Percentiles rank a stretch among this genome's conserved stretches.
These are phyloP conservation scores for Neoascochyta sp. DNA, from an alignment of 2,329 filamentous ascomycete genomes.

Conservation along the genomic window DNA sequence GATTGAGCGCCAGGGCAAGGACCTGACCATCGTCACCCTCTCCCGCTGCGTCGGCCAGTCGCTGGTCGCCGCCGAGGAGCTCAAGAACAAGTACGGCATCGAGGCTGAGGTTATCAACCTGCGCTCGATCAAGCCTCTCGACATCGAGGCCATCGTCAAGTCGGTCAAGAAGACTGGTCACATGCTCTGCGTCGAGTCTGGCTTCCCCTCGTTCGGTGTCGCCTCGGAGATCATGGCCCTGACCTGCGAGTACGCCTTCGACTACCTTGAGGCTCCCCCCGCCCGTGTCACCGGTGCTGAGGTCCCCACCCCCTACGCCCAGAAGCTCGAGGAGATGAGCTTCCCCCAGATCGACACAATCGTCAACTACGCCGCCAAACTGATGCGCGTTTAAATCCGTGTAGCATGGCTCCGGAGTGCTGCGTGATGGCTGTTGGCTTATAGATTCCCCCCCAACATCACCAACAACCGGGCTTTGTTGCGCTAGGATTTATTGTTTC, in stretches of 20 bases:
- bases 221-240: constrained; percentile 88
- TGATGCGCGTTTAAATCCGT: constrained; percentile 76
- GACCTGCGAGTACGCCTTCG: constrained; percentile 96
- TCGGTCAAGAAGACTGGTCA: constrained; percentile 98
- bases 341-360: constrained; percentile 92
- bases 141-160: constrained; percentile 91
- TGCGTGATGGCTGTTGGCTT: no score
- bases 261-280: constrained; percentile 92
- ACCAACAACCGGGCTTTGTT: no score
- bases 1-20: constrained; percentile 93
- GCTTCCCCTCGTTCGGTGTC: constrained; percentile 93
- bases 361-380: constrained; percentile 81
- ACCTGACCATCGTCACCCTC: constrained; percentile 90
- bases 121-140: constrained; percentile 93
- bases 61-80: constrained; percentile 78
- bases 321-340: constrained; percentile 87
- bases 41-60: constrained; percentile 95
- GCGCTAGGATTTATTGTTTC: no score
- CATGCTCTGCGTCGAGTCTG: constrained; percentile 88
- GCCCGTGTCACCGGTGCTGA: constrained; percentile 94
- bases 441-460: no score
- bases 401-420: no score
- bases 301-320: constrained; percentile 92
- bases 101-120: constrained; percentile 98
- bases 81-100: constrained; percentile 95